Conservation (phyloP, 1,284 basidiomycete species). For the Fomes fomentarius region DNA sequence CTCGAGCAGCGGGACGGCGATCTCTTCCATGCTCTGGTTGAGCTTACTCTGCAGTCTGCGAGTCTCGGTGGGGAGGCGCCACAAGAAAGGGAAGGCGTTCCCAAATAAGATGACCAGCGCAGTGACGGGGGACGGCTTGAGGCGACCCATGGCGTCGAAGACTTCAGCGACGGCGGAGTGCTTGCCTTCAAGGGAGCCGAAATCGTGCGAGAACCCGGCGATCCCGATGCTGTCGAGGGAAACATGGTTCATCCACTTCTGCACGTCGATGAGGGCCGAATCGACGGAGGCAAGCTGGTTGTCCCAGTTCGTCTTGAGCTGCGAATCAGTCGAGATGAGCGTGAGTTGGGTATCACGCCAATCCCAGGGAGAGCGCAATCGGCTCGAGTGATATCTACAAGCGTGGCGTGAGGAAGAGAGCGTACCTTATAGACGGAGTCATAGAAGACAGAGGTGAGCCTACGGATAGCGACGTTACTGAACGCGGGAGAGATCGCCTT, state of each 20-base stretch:
- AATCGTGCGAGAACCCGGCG: constrained; percentile 59
- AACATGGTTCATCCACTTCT: constrained; percentile 51
- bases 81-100: constrained; percentile 45
- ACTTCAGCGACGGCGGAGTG: constrained; percentile 45
- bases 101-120: constrained; percentile 44
- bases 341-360: no score
- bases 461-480: constrained; percentile 42
- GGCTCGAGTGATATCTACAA: no score
- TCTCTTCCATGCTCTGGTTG: constrained; percentile 44
- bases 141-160: constrained; percentile 46
- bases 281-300: constrained; percentile 41
- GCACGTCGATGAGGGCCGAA: constrained; percentile 52
- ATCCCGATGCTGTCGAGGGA: constrained; percentile 63
- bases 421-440: constrained; percentile 54
- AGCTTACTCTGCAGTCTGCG: constrained; percentile 40
- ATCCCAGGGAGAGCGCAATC: no score
- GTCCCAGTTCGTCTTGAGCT: constrained; percentile 59
- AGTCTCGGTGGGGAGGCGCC: constrained; percentile 45
- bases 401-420: no score
- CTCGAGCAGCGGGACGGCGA: constrained; percentile 50
- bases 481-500: constrained; percentile 45
- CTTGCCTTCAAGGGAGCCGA: constrained; percentile 54
- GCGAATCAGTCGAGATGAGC: no score
- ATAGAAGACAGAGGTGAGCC: constrained; percentile 40
- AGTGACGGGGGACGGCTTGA: constrained; percentile 28